Percentiles rank a stretch among this genome's conserved stretches.
Conservation (phyloP, 192 early-diverging fungal species). For the Entophlyctis luteolus region DNA sequence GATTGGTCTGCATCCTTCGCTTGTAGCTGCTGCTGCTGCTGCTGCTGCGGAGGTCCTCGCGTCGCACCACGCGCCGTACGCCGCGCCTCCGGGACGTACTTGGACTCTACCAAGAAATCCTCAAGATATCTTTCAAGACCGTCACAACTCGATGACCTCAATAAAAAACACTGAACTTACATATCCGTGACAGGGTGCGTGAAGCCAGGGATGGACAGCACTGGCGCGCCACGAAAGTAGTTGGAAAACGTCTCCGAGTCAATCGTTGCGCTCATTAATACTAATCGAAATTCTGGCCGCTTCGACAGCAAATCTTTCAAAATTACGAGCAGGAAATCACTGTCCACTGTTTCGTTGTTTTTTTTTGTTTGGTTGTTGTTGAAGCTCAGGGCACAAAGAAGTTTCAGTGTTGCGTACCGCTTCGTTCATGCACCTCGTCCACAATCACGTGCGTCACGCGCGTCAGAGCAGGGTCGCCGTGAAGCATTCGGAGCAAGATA, state of each 20-base stretch:
- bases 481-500: slow-evolving; percentile 68
- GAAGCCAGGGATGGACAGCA: slow-evolving; percentile 55
- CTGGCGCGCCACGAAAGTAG: slow-evolving; percentile 50
- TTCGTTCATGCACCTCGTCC: slow-evolving; percentile 80
- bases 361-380: too few species aligned
- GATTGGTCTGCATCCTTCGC: too few species aligned
- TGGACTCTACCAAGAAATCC: slow-evolving; percentile 54
- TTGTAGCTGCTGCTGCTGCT: too few species aligned
- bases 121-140: slow-evolving; percentile 50
- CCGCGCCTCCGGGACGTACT: slow-evolving; percentile 26
- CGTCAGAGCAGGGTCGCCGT: slow-evolving; percentile 55
- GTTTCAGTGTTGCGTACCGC: too few species aligned
- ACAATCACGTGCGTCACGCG: slow-evolving; percentile 67
- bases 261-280: slow-evolving; percentile 73
- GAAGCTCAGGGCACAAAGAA: too few species aligned
- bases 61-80: neutral
- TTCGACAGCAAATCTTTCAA: slow-evolving; percentile 56
- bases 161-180: too few species aligned
- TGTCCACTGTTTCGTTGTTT: too few species aligned
- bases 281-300: slow-evolving; percentile 51
- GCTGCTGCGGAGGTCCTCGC: too few species aligned
- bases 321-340: slow-evolving; percentile 72
- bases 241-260: slow-evolving; percentile 50
- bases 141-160: too few species aligned
- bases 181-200: slow-evolving; percentile 51